Base-by-base conservation (phyloP, 805 yeast species). In the Suhomyces emberorum region DNA sequence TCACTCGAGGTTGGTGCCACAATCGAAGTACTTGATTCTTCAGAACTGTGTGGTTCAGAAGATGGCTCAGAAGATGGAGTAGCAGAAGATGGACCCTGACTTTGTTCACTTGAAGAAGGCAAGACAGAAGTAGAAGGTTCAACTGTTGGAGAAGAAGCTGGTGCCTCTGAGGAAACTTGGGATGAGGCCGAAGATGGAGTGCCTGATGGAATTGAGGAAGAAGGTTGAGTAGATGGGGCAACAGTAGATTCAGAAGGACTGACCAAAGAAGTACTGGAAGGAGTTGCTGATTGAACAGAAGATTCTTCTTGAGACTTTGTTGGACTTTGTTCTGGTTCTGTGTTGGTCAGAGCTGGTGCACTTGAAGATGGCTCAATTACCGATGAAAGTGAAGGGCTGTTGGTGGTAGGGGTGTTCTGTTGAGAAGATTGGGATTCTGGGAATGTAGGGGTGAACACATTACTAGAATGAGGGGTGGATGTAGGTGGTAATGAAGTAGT, bases 121-220 rank as follows among this genome's bases (percentile, higher is more conserved):
- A 23, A 23, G 10, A 15, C 11, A 15, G 25, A 12, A 10, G 32
- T 29, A n/a, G 32, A 18, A 18, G 32, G 24, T 19, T 29, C 32
- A 8, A 20, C 16, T 9, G 22, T 11, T 7, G 39, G 21, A 7
- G 35, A 11, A 10, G 17, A 15, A 26, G 24, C 36, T 26, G 40
- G 10, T 15, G 33, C 24, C 8, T 23, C 19, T 2, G 28, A 27
- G 15, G 35, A 28, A n/a, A n/a, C n/a, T 15, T 31, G 15, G 4
- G 34, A 22, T 21, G 24, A 28, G 12, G 29, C 15, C 23, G 35
- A 27, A 12, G 32, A 30, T 12, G 16, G 10, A 5, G 41, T 15
- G 18, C n/a, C 28, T 23, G 35, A 10, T n/a, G 41, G 28, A 20
- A 32, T 38, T 10, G 27, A 23, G 18, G 40, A 23, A 31, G 35